Evolutionary conservation across 2,329 filamentous ascomycete genomes (phyloP).

Genomic region (Stemphylium lycopersici): DNA sequence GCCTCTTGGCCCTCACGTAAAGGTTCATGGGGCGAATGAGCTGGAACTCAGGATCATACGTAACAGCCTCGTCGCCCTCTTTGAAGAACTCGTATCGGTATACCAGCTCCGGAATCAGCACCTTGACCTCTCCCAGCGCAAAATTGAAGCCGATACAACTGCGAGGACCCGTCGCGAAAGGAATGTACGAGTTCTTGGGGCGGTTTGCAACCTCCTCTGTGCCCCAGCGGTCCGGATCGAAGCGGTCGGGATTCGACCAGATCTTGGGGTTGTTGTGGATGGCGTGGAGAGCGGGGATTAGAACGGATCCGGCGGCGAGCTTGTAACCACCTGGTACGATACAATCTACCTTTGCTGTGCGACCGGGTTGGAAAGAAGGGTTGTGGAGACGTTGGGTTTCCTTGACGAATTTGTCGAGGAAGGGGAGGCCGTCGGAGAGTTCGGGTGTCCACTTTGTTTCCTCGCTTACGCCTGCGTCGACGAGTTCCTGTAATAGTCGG

Average conservation of each 20-base stretch:
- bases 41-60: constrained; percentile 21
- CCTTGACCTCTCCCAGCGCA: constrained; percentile 17
- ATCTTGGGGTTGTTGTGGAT: constrained; percentile 59
- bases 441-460: constrained; percentile 26
- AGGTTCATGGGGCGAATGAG: constrained; percentile 22
- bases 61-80: constrained; percentile 12
- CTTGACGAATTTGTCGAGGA: constrained; percentile 31
- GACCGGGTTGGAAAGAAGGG: constrained; percentile 52
- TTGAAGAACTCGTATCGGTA: constrained; percentile 21
- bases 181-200: constrained; percentile 19
- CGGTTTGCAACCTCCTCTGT: constrained; percentile 52
- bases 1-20: constrained; percentile 17
- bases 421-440: constrained; percentile 23
- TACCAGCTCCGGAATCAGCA: constrained; percentile 13
- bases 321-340: constrained; percentile 66
- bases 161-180: constrained; percentile 16
- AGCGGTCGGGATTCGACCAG: constrained; percentile 65
- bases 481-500: constrained; percentile 27
- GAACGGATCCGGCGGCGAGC: constrained; percentile 58
- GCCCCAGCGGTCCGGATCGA: constrained; percentile 67
- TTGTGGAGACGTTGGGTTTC: constrained; percentile 31
- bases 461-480: constrained; percentile 24
- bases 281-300: constrained; percentile 58
- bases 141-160: constrained; percentile 24
- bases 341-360: constrained; percentile 62